Conservation (phyloP, 1,284 basidiomycete genomes). For the Ceraceosorus guamensis region DNA sequence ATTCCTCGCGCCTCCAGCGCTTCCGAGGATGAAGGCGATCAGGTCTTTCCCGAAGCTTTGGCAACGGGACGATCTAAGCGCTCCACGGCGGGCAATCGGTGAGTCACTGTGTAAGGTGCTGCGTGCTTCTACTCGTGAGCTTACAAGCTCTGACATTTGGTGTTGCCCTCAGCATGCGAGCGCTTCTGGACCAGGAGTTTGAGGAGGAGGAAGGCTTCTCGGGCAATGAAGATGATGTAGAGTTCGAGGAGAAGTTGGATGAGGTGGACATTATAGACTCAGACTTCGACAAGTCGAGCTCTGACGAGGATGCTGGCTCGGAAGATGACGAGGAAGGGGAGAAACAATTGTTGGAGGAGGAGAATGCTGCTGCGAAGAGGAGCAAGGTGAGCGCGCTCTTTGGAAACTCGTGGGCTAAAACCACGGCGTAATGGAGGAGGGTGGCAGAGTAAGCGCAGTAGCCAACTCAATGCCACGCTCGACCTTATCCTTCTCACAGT, state of each 20-base stretch:
- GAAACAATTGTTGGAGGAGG: slow-evolving; percentile 29
- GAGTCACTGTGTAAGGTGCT: neutral
- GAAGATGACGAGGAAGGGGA: slow-evolving; percentile 21
- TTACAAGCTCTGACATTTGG: slow-evolving; percentile 12
- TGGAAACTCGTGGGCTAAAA: neutral
- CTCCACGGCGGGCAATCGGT: slow-evolving; percentile 8
- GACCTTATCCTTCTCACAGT: neutral
- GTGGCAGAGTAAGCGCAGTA: neutral
- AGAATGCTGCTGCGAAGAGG: slow-evolving; percentile 20
- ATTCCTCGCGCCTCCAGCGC: too few species aligned
- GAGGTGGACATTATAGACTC: slow-evolving; percentile 39
- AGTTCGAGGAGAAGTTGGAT: slow-evolving; percentile 24
- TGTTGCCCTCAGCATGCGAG: slow-evolving; percentile 21
- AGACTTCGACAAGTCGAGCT: slow-evolving; percentile 34
- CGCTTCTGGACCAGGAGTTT: slow-evolving; percentile 37
- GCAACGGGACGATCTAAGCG: neutral
- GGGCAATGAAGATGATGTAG: slow-evolving; percentile 39
- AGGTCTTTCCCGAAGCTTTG: too few species aligned
- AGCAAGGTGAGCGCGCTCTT: neutral
- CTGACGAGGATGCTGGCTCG: slow-evolving; percentile 21
- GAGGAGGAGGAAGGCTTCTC: slow-evolving; percentile 40
- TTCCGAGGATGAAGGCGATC: too few species aligned
- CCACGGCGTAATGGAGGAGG: neutral
- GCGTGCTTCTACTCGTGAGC: slow-evolving; percentile 17
- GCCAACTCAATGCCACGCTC: too few species aligned